Evolutionary conservation across 306 rosid genomes (phyloP).

Genomic region (Sphenostylis stenocarpa): DNA sequence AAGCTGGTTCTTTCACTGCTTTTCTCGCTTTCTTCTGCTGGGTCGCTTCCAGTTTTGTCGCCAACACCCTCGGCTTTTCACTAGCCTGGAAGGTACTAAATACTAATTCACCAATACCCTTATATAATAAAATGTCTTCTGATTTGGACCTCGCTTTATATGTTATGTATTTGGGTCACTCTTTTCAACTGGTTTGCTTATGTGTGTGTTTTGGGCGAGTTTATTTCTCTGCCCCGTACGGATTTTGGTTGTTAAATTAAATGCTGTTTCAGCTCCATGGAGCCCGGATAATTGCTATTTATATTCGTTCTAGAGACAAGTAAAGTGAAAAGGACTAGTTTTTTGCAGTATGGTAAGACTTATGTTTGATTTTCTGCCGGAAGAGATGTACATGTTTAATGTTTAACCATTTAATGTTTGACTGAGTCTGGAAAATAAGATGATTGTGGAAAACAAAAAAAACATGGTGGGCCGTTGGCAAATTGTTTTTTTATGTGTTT

Average conservation of each 20-base stretch:
- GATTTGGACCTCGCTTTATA: not conserved
- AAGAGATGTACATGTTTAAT: too few relatives aligned
- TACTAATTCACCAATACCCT: not conserved
- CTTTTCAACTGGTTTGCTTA: not conserved
- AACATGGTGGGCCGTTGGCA: not conserved
- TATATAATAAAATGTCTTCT: not conserved
- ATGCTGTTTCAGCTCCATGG: not conserved
- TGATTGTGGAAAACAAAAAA: not conserved
- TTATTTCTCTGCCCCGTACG: not conserved
- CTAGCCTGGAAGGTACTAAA: conserved; percentile 66
- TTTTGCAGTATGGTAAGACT: not conserved
- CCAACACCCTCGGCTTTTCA: conserved; percentile 50
- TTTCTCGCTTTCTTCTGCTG: conserved; percentile 61
- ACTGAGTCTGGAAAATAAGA: not conserved
- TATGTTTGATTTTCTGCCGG: not conserved
- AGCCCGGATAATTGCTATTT: not conserved
- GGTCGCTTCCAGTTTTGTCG: conserved; percentile 60
- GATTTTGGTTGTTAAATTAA: not conserved
- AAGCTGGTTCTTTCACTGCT: conserved; percentile 78
- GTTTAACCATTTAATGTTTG: too few relatives aligned
- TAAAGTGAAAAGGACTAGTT: not conserved
- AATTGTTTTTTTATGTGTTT: not conserved
- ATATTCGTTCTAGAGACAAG: not conserved
- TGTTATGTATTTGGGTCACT: not conserved
- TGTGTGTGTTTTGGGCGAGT: not conserved